These are phyloP conservation scores for Colletotrichum ledebouriae DNA, from an alignment of 2,329 filamentous ascomycete species.

Conservation along the genomic window DNA sequence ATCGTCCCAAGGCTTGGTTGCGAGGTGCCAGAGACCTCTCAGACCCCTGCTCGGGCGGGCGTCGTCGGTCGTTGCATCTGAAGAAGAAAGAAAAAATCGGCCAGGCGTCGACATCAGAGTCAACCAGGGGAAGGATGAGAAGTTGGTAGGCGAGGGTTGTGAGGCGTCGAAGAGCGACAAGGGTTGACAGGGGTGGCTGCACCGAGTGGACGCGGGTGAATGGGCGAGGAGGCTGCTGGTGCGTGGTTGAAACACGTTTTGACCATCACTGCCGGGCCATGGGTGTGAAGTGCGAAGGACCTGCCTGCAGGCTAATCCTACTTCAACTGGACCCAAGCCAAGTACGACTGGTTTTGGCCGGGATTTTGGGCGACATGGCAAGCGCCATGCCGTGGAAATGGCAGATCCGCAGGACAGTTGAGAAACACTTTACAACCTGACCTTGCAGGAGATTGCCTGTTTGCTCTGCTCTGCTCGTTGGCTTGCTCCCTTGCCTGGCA, in stretches of 20 bases:
- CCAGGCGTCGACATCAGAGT: conserved; percentile 25
- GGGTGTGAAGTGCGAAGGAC: conserved; percentile 26
- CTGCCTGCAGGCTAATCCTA: background rate
- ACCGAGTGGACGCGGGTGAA: conserved; percentile 26
- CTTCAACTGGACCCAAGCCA: background rate
- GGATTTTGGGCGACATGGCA: conserved; percentile 10
- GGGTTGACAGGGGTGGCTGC: conserved; percentile 17
- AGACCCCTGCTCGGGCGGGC: conserved; percentile 48
- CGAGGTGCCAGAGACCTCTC: conserved; percentile 39
- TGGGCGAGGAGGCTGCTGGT: conserved; percentile 41
- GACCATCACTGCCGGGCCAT: conserved; percentile 36
- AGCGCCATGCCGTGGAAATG: conserved; percentile 13
- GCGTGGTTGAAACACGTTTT: conserved; percentile 52
- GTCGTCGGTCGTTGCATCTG: conserved; percentile 39
- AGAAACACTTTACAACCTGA: conserved; percentile 24
- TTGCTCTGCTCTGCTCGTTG: background rate
- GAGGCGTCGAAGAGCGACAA: conserved; percentile 7
- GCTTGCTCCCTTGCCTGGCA: background rate
- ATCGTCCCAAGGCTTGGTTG: conserved; percentile 51
- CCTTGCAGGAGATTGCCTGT: conserved; percentile 25
- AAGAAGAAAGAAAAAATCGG: conserved; percentile 8
- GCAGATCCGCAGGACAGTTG: conserved; percentile 9
- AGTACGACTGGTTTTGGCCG: conserved; percentile 9
- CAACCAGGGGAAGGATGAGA: conserved; percentile 31
- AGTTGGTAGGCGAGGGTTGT: background rate